Base-by-base conservation (phyloP, 2,329 filamentous ascomycete genomes). In the Phialophora chinensis region DNA sequence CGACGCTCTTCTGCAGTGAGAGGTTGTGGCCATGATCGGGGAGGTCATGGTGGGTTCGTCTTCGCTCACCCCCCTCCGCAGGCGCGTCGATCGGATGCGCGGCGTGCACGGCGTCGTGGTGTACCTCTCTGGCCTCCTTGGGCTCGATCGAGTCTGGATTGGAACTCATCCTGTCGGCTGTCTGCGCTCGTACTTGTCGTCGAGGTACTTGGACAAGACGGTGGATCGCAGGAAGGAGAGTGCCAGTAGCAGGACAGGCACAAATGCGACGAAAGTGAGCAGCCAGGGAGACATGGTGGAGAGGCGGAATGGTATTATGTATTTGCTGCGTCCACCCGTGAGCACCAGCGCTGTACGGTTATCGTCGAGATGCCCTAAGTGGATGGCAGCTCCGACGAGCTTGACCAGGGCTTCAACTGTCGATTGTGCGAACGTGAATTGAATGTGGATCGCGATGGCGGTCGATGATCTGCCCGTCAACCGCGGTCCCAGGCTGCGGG, bases 1-100 rank as follows among this genome's bases (percentile, higher is more conserved):
- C 69, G 44, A 73, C 71, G 50, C 55, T 60, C 53, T 53, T 63
- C 62, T 72, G 71, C n/a, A 55, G 50, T 2, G 72, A 72, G 35
- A 56, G 53, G 49, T 73, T 73, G 49, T 73, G 71, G 29, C 70
- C 72, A 53, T 72, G 71, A 25, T 64, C 70, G 47, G 70, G 71
- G n/a, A 72, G 49, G 58, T 69, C 66, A 58, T 67, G 64, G 58
- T 71, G 65, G 12, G 60, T 66, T 12, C 59, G 38, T 56, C 56
- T 31, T 53, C 49, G 64, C 17, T 67, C 59, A 20, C 66, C 69
- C 29, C 33, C 50, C 33, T 68, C 65, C 10, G 35, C 63, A 47
- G 44, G 63, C 20, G 57, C 62, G 49, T 63, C 60, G 53, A 61
- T 56, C 4, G 63, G 35, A 20, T 65, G 60, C 8, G 52, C 33